Percentiles rank a stretch among this genome's conserved stretches.
phyloP scores from a whole-genome alignment of 306 rosid genomes.

The Prunus fruticosa region DNA sequence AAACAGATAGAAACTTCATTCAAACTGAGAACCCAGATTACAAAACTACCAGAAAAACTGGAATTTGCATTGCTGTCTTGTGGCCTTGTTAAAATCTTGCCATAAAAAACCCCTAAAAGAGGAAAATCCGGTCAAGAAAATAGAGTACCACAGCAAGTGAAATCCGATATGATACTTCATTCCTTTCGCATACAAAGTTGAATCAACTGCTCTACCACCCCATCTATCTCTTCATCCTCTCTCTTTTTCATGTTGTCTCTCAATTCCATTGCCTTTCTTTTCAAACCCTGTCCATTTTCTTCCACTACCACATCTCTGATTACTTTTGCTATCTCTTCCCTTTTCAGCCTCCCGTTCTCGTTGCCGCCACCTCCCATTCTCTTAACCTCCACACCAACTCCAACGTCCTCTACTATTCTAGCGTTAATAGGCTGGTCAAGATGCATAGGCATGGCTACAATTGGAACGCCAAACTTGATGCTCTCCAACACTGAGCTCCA shows the following conservation, averaged over 20 bases:
- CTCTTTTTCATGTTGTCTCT: background rate
- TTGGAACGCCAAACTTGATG: constrained; percentile 29
- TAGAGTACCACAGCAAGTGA: too few species aligned
- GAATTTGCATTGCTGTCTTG: too few species aligned
- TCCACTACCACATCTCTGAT: constrained; percentile 12
- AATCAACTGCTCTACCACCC: constrained; percentile 11
- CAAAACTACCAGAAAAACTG: too few species aligned
- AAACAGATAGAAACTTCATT: too few species aligned
- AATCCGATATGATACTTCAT: background rate
- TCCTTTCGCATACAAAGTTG: constrained; percentile 8
- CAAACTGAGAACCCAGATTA: too few species aligned
- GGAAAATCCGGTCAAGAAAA: too few species aligned
- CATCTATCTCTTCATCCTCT: constrained; percentile 18
- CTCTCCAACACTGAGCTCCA: constrained; percentile 34
- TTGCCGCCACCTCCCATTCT: background rate
- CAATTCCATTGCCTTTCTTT: constrained; percentile 14
- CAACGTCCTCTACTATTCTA: constrained; percentile 14
- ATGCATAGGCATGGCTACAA: constrained; percentile 30
- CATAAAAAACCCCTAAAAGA: too few species aligned
- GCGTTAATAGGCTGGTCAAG: constrained; percentile 27
- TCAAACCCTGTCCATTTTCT: background rate
- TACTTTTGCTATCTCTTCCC: constrained; percentile 5
- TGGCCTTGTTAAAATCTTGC: too few species aligned
- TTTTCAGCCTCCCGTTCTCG: background rate
- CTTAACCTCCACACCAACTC: constrained; percentile 14